Conservation (phyloP, 108 stramenopile genomes). For the Fragilaria crotonensis region DNA sequence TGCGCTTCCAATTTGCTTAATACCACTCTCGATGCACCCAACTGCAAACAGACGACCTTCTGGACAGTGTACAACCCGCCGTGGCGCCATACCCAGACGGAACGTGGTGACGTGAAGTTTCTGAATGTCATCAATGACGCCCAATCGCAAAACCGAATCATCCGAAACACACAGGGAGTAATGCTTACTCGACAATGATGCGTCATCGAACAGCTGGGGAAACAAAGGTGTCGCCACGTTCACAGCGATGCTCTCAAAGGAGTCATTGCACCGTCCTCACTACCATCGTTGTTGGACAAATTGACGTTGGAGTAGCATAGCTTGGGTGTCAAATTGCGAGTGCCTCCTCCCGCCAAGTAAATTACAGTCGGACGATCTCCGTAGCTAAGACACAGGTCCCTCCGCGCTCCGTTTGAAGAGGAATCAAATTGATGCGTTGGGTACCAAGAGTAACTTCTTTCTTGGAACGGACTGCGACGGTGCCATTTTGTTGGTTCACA, state of each 20-base stretch:
- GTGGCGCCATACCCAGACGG: slow-evolving; percentile 88
- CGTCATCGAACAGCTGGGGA: slow-evolving; percentile 47
- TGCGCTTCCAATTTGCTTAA: slow-evolving; percentile 32
- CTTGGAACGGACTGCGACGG: slow-evolving; percentile 47
- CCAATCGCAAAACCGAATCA: slow-evolving; percentile 80
- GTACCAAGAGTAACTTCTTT: slow-evolving; percentile 93
- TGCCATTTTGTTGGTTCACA: slow-evolving; percentile 21
- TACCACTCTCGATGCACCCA: slow-evolving; percentile 70
- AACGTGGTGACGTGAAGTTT: slow-evolving; percentile 95
- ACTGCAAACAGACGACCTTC: slow-evolving; percentile 77
- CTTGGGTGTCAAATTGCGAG: slow-evolving; percentile 52
- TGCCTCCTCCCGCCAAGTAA: slow-evolving; percentile 73
- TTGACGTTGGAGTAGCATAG: slow-evolving; percentile 92
- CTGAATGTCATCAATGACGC: slow-evolving; percentile 96
- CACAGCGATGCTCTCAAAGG: slow-evolving; percentile 50
- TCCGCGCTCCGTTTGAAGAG: slow-evolving; percentile 50
- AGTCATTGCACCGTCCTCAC: slow-evolving; percentile 50
- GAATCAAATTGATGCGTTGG: slow-evolving; percentile 85
- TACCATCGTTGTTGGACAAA: slow-evolving; percentile 50
- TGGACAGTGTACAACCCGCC: slow-evolving; percentile 77
- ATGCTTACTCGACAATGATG: slow-evolving; percentile 32
- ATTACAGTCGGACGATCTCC: slow-evolving; percentile 97
- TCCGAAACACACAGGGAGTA: slow-evolving; percentile 92
- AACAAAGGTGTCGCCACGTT: slow-evolving; percentile 76
- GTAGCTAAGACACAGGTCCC: slow-evolving; percentile 90